Base-by-base conservation (phyloP, 768 basidiomycete genomes). In the Boletus huronensis region DNA sequence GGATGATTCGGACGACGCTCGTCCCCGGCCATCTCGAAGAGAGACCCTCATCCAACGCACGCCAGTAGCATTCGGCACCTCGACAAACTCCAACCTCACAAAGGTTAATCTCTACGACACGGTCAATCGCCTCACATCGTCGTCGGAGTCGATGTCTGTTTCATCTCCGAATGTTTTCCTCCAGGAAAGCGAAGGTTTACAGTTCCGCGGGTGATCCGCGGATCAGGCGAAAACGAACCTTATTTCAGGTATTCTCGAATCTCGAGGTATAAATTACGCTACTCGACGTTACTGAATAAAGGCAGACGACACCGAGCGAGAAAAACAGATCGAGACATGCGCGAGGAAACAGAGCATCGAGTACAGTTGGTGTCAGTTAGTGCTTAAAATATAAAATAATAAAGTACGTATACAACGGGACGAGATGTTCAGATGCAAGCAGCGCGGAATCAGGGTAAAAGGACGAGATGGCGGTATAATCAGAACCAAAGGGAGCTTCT, bases 301-400 rank as follows among this genome's bases (percentile, higher is more conserved):
- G 55, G 45, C 39, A 51, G 54, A 42, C 21, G 36, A 32, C 43
- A 49, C 50, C 29, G 32, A 52, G 42, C 38, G 50, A 38, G 51
- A 44, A 48, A 44, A 61, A 46, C n/a, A 44, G 46, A 26, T 47
- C 46, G 40, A 39, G 38, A 57, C 39, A 42, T 48, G 43, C 34
- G 47, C 48, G 41, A 48, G 23, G 46, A 58, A 55, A 39, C 46
- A 44, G 46, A 49, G 32, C 48, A 38, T 53, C 54, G 35, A 47
- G 64, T 66, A 59, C 59, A 68, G 25, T 36, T 47, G 43, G 48
- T 46, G 41, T 58, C 56, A 52, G 58, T 64, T 72, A 64, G 58
- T 54, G 41, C 66, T 70, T 67, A 70, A 64, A 43, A 39, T 59
- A 72, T 72, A 70, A 72, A 32, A 61, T 71, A 68, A 61, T 60